Percentiles rank a stretch among this genome's conserved stretches.
Conservation (phyloP, 1,284 basidiomycete species). For the Pascua guehoae region DNA sequence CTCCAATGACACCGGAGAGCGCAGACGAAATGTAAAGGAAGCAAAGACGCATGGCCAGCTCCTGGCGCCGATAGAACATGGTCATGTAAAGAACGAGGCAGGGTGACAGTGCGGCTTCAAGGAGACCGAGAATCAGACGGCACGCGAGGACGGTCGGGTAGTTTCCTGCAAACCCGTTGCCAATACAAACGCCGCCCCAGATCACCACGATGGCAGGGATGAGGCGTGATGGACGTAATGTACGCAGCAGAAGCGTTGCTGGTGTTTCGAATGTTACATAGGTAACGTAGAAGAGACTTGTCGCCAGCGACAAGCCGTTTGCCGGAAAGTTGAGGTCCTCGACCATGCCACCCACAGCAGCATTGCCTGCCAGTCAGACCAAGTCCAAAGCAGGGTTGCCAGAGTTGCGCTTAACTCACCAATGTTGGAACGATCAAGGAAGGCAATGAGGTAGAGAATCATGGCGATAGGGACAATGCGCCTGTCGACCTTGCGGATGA, state of each 20-base stretch:
- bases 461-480: conserved; percentile 13
- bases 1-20: conserved; percentile 31
- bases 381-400: background rate
- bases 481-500: conserved; percentile 8
- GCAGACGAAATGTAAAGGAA: conserved; percentile 37
- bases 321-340: conserved; percentile 15
- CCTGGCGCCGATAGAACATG: conserved; percentile 28
- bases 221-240: conserved; percentile 20
- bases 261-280: conserved; percentile 32
- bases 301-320: conserved; percentile 11
- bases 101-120: conserved; percentile 32
- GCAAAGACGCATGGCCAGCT: conserved; percentile 28
- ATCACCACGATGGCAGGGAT: conserved; percentile 22
- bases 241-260: conserved; percentile 30
- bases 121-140: conserved; percentile 29
- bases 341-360: conserved; percentile 13
- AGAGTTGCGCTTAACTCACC: background rate
- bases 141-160: conserved; percentile 23
- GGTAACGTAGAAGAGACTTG: conserved; percentile 29
- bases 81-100: conserved; percentile 25
- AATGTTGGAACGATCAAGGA: conserved; percentile 12
- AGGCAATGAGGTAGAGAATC: conserved; percentile 14
- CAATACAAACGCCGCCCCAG: conserved; percentile 28
- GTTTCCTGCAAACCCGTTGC: conserved; percentile 13
- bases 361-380: conserved; percentile 10